These are phyloP conservation scores for Suillus americanus DNA, from an alignment of 768 basidiomycete species.

Conservation along the genomic window DNA sequence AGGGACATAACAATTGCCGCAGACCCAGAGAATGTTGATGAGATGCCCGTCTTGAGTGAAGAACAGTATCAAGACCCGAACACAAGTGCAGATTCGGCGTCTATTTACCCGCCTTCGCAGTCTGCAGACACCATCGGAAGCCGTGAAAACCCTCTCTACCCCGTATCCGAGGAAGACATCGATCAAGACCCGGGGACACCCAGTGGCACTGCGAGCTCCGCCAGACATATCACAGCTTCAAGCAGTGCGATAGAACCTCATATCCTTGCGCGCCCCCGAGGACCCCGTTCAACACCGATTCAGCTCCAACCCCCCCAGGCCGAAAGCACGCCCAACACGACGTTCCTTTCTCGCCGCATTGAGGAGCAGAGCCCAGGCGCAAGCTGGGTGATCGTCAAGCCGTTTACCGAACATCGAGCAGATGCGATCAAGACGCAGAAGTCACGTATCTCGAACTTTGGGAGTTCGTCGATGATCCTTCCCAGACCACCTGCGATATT, in stretches of 20 bases:
- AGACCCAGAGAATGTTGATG: constrained; percentile 16
- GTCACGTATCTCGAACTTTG: constrained; percentile 9
- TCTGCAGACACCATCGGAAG: constrained; percentile 23
- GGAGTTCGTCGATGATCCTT: neutral
- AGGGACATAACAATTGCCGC: constrained; percentile 27
- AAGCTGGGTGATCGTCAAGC: constrained; percentile 11
- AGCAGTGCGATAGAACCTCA: constrained; percentile 16
- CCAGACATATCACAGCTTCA: constrained; percentile 20
- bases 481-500: neutral
- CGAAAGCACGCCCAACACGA: constrained; percentile 28
- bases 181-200: constrained; percentile 23
- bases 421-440: constrained; percentile 12
- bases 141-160: neutral
- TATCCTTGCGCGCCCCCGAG: constrained; percentile 15
- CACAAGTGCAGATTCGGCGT: constrained; percentile 20
- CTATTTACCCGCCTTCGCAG: constrained; percentile 28
- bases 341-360: constrained; percentile 44
- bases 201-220: constrained; percentile 23
- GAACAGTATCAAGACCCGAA: neutral
- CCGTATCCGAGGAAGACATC: constrained; percentile 28
- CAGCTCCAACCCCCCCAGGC: constrained; percentile 18
- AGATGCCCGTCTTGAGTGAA: constrained; percentile 9
- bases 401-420: constrained; percentile 26
- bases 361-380: constrained; percentile 31
- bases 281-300: constrained; percentile 16